Base-by-base conservation (phyloP, 805 yeast genomes). In the Ogataea wickerhamii region DNA sequence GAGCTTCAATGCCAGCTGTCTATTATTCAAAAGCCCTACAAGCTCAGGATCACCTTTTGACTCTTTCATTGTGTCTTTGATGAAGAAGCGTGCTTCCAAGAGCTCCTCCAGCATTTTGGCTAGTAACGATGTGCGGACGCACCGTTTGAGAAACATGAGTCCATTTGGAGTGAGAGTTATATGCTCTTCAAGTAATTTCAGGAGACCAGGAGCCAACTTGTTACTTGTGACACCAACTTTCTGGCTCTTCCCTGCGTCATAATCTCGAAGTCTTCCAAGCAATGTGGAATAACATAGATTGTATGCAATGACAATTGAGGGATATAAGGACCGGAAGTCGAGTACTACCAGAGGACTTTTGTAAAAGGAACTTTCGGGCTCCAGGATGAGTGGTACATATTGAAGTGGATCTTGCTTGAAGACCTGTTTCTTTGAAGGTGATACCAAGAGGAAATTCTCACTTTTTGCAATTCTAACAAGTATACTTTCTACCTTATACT, bases 251-350 rank as follows among this genome's bases (percentile, higher is more conserved):
- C 52, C 52, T 0, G 73, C 71, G 19, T 67, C 60, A 47, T 76
- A 73, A 6, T 77, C 79, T 34, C 74, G 67, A 17, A 85, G 55
- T 38, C 77, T 66, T 1, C 93, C 91, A 2, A 85, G 39, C 34
- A 83, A 55, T 0, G 93, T 85, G 0, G 91, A 79, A 49, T 78
- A 86, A 53, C 95, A 91, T 48, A 86, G 81, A 56, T 93, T 93
- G 59, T 84, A 86, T 0, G 96, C 98, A 55, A 87, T 86, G 57
- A 91, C 75, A 11, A 93, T 71, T 0, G 98, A 89, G 0, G 98
- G 98, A 55, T 93, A 93, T 34, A 93, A 69, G 0, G 97, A 87
- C 52, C 91, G 96, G 53, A 93, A 93, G 58, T 93, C 98, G 16
- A 93, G 63, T 0, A 93, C 98, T 13, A 89, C 75, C 20, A 93